Conservation (phyloP, 371 early-diverging fungal genomes). For the Mucor racemosus region DNA sequence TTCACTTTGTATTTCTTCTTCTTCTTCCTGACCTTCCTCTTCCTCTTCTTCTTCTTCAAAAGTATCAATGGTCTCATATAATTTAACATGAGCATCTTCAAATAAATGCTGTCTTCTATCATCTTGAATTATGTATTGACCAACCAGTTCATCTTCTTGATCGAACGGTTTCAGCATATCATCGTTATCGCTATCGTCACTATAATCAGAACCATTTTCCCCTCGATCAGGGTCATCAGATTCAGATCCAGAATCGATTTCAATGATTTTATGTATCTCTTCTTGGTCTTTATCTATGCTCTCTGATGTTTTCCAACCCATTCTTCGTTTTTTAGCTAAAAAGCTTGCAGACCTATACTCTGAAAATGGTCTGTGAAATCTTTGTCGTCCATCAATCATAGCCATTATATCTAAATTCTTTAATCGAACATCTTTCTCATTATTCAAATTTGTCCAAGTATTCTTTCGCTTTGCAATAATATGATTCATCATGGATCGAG, state of each 20-base stretch:
- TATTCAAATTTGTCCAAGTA: not conserved
- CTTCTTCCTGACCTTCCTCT: not conserved
- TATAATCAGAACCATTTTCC: not conserved
- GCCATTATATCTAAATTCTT: constrained; percentile 4
- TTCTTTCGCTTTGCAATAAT: constrained; percentile 15
- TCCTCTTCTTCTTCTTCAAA: not conserved
- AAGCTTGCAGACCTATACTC: constrained; percentile 7
- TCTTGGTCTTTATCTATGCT: not conserved
- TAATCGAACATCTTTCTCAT: constrained; percentile 9
- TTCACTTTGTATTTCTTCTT: not conserved
- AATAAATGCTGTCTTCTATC: not conserved
- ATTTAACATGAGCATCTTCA: not conserved
- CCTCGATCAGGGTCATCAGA: not conserved
- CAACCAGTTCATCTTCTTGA: not conserved
- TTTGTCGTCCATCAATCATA: not conserved
- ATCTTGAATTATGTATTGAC: not conserved
- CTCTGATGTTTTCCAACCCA: not conserved
- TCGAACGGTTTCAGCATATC: constrained; percentile 13
- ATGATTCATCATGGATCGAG: constrained; percentile 9
- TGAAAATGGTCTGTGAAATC: not conserved
- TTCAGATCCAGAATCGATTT: not conserved
- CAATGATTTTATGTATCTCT: not conserved
- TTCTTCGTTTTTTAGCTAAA: constrained; percentile 12
- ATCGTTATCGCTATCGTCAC: constrained; percentile 4
- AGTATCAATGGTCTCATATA: not conserved